Evolutionary conservation across 2,329 filamentous ascomycete genomes (phyloP).

Genomic region (Pseudopyrenochaeta lycopersici): DNA sequence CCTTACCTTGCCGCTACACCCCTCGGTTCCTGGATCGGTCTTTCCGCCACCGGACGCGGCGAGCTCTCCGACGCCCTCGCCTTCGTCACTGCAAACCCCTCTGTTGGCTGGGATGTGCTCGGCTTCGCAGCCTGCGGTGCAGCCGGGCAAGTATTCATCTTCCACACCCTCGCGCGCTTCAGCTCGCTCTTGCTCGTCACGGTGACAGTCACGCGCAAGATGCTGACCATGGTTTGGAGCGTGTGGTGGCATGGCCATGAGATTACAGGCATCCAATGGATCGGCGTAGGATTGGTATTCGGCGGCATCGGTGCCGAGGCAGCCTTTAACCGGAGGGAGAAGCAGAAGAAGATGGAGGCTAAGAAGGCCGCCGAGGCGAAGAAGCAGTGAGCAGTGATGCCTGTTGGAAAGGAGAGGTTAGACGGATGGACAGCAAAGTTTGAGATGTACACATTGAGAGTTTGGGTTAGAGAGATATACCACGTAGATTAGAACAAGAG

Average conservation of each 20-base stretch:
- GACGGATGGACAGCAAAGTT: no score
- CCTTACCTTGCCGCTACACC: constrained; percentile 77
- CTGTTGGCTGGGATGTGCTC: constrained; percentile 85
- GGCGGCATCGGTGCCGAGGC: constrained; percentile 94
- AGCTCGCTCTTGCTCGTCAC: constrained; percentile 92
- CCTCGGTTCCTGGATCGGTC: constrained; percentile 53
- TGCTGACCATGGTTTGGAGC: constrained; percentile 98
- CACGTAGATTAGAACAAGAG: no score
- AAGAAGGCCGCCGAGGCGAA: constrained; percentile 51
- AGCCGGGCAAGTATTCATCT: constrained; percentile 93
- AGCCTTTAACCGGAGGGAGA: constrained; percentile 80
- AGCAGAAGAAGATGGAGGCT: constrained; percentile 77
- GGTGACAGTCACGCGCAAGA: constrained; percentile 96
- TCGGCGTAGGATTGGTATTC: constrained; percentile 92
- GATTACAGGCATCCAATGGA: constrained; percentile 88
- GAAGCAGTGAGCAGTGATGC: constrained; percentile 19
- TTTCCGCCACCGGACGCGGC: constrained; percentile 59
- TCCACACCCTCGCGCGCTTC: constrained; percentile 93
- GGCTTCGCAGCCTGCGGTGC: constrained; percentile 91
- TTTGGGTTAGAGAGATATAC: no score
- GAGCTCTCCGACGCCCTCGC: constrained; percentile 81
- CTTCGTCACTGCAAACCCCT: constrained; percentile 82
- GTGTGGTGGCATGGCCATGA: constrained; percentile 94
- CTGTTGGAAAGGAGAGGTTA: no score
- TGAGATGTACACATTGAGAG: no score